Conservation (phyloP, 2,329 filamentous ascomycete species). For the Cadophora malorum region DNA sequence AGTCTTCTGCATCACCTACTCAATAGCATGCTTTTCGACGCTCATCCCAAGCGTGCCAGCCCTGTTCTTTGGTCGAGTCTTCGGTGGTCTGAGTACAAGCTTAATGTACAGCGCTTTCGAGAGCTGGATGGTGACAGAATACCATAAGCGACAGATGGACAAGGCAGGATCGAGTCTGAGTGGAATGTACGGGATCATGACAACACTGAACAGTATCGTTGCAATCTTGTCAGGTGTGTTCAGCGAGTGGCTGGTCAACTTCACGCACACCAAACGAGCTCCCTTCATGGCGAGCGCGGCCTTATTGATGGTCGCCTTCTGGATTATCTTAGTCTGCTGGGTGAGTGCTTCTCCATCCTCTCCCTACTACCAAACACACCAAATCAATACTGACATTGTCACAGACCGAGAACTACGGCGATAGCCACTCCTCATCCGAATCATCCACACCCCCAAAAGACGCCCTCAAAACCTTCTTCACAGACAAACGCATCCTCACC, state of each 20-base stretch:
- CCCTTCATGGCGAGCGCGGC: conserved; percentile 58
- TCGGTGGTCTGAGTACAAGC: conserved; percentile 62
- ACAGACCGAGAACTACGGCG: conserved; percentile 59
- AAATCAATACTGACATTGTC: not conserved
- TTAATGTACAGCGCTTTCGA: conserved; percentile 66
- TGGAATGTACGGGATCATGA: conserved; percentile 59
- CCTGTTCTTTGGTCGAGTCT: conserved; percentile 58
- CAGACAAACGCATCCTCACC: conserved; percentile 56
- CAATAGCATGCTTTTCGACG: conserved; percentile 59
- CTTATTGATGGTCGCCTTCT: conserved; percentile 52
- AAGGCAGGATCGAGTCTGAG: conserved; percentile 53
- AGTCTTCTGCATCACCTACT: conserved; percentile 59
- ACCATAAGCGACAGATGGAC: conserved; percentile 53
- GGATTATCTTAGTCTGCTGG: conserved; percentile 56
- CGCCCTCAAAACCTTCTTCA: conserved; percentile 37
- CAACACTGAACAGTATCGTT: conserved; percentile 59
- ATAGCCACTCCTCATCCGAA: conserved; percentile 34
- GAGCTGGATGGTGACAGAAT: conserved; percentile 67
- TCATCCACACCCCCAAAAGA: conserved; percentile 31
- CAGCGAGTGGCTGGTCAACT: conserved; percentile 57
- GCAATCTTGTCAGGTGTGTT: conserved; percentile 60
- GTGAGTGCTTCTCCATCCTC: conserved; percentile 45
- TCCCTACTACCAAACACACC: not conserved
- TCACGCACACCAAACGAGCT: conserved; percentile 55
- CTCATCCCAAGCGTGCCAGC: conserved; percentile 51